A percentile compares a stretch with the other conserved stretches of the same genome.
phyloP scores from a whole-genome alignment of 1,139 yeast species.

The Suhomyces coccinellae region DNA sequence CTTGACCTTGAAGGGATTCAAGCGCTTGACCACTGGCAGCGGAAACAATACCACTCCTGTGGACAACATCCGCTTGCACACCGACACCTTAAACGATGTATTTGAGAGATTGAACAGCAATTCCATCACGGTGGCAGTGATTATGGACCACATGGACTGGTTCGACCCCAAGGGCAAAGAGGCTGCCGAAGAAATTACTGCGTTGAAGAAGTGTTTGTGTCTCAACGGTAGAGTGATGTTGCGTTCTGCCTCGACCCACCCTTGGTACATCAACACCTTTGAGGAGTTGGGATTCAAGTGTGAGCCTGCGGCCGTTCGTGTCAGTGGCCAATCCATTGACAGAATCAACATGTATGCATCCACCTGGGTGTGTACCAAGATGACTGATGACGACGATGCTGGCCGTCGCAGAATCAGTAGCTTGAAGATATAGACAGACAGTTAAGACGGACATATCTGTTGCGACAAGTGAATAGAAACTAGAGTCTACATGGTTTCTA shows the following conservation, averaged over 20 bases:
- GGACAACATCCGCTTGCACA: conserved; percentile 72
- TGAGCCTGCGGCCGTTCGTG: conserved; percentile 67
- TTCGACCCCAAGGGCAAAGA: conserved; percentile 66
- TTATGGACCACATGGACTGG: conserved; percentile 96
- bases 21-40: conserved; percentile 40
- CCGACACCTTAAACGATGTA: conserved; percentile 77
- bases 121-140: conserved; percentile 72
- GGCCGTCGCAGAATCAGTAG: conserved; percentile 41
- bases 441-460: too few relatives aligned
- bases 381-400: conserved; percentile 20
- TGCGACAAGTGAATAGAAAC: neutral
- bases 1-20: conserved; percentile 59
- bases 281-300: conserved; percentile 67
- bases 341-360: conserved; percentile 87
- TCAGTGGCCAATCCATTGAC: conserved; percentile 64
- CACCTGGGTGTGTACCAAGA: conserved; percentile 77
- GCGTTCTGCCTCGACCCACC: conserved; percentile 70
- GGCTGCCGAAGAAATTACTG: conserved; percentile 65
- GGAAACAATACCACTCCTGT: conserved; percentile 43
- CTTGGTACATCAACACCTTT: conserved; percentile 76
- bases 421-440: conserved; percentile 29
- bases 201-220: conserved; percentile 61
- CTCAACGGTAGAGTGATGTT: conserved; percentile 73
- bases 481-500: too few relatives aligned
- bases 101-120: conserved; percentile 61